Conservation (phyloP, 2,329 filamentous ascomycete species). For the Chaetothyriales sp. region DNA sequence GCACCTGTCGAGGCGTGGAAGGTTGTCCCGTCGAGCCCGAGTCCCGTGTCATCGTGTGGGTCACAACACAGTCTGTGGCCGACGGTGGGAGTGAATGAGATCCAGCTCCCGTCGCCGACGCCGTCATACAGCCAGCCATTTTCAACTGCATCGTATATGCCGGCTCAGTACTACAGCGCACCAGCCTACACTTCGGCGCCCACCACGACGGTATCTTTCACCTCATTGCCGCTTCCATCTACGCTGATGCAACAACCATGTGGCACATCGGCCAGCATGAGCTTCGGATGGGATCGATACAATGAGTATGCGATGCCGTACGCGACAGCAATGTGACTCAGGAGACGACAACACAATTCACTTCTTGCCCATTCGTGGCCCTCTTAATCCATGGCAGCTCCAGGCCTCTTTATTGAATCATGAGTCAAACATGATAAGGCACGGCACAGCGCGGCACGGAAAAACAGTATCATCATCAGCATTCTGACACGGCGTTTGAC, state of each 20-base stretch:
- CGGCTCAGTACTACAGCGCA: constrained; percentile 58
- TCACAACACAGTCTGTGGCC: constrained; percentile 63
- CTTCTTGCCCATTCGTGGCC: background rate
- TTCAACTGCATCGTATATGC: constrained; percentile 49
- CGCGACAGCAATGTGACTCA: constrained; percentile 62
- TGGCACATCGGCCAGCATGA: constrained; percentile 60
- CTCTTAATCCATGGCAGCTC: constrained; percentile 10
- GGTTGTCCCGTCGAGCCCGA: constrained; percentile 76
- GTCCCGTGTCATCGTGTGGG: constrained; percentile 59
- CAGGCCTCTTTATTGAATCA: constrained; percentile 24
- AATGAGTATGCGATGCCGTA: constrained; percentile 62
- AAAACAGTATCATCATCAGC: constrained; percentile 4
- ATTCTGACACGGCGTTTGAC: constrained; percentile 10
- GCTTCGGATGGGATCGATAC: constrained; percentile 75
- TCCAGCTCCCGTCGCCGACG: constrained; percentile 62
- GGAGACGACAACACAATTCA: background rate
- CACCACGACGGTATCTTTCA: constrained; percentile 32
- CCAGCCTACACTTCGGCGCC: constrained; percentile 54
- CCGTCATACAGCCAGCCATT: constrained; percentile 67
- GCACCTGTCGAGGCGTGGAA: constrained; percentile 75
- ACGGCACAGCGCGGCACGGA: constrained; percentile 1
- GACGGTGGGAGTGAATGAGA: constrained; percentile 57
- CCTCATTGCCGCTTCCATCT: constrained; percentile 68
- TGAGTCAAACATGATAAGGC: background rate
- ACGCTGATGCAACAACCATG: constrained; percentile 71